phyloP scores from a whole-genome alignment of 805 yeast genomes.

The Candida succiphila region DNA sequence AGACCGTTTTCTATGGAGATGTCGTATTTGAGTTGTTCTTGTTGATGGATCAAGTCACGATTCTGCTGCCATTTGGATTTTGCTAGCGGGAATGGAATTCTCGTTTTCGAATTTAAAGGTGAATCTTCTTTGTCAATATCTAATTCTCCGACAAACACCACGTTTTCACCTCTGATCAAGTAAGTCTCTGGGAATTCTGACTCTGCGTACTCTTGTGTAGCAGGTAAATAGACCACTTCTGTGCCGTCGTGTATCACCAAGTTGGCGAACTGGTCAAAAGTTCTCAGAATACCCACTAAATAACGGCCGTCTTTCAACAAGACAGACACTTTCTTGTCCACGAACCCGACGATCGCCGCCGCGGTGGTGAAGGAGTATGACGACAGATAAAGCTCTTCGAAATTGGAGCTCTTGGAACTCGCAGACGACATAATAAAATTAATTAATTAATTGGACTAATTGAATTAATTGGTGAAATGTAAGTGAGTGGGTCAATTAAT shows the following conservation, averaged over 20 bases:
- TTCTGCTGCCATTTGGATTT: too few relatives aligned
- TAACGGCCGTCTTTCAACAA: conserved; percentile 84
- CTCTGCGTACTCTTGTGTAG: conserved; percentile 53
- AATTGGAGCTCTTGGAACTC: conserved; percentile 7
- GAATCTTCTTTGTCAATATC: conserved; percentile 81
- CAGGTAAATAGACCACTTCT: conserved; percentile 68
- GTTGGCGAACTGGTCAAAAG: conserved; percentile 93
- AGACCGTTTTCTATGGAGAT: too few relatives aligned
- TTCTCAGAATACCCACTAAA: conserved; percentile 80
- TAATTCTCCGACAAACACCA: conserved; percentile 87
- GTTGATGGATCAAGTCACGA: too few relatives aligned
- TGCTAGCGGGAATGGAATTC: too few relatives aligned
- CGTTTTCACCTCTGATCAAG: conserved; percentile 92
- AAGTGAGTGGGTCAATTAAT: too few relatives aligned
- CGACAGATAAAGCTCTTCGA: conserved; percentile 55
- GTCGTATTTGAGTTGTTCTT: too few relatives aligned
- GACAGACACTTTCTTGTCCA: conserved; percentile 71
- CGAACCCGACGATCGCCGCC: conserved; percentile 83
- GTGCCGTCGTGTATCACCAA: conserved; percentile 84
- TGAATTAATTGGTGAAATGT: too few relatives aligned
- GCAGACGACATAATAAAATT: background rate
- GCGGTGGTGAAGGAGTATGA: conserved; percentile 81
- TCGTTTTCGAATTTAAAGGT: conserved; percentile 45
- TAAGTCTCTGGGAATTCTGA: conserved; percentile 53
- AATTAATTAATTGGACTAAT: background rate